Conservation (phyloP, 108 stramenopile species). For the Nannochloropsis granulata region DNA sequence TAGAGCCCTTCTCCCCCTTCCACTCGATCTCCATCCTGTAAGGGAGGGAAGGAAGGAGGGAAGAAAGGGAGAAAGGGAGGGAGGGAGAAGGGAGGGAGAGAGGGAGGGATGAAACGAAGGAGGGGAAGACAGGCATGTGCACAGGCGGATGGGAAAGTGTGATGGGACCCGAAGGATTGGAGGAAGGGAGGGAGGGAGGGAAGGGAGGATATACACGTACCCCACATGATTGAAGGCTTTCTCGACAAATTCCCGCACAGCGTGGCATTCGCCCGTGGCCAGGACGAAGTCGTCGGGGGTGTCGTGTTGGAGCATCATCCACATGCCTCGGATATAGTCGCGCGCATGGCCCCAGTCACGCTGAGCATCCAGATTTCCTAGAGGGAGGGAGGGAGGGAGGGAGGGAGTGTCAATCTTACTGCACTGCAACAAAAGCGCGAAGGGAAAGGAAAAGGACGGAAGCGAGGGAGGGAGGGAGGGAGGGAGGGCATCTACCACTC, state of each 20-base stretch:
- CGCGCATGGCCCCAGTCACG: slow-evolving; percentile 98
- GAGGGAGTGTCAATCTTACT: neutral
- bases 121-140: neutral
- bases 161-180: no score
- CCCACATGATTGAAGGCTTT: slow-evolving; percentile 50
- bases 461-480: neutral
- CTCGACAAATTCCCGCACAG: slow-evolving; percentile 93
- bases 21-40: slow-evolving; percentile 66
- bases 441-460: neutral
- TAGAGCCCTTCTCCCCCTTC: slow-evolving; percentile 70
- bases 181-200: neutral
- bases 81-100: neutral
- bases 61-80: neutral
- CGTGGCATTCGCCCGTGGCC: slow-evolving; percentile 91
- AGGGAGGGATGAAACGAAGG: no score
- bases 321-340: slow-evolving; percentile 98
- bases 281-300: slow-evolving; percentile 90
- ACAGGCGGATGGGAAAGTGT: no score
- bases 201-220: neutral
- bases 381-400: neutral
- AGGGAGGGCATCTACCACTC: neutral
- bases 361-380: neutral
- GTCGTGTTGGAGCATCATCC: slow-evolving; percentile 94
- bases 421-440: neutral
- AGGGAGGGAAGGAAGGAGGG: slow-evolving; percentile 47